A percentile compares a stretch with the other conserved stretches of the same genome.
These are phyloP conservation scores for Dendrobium chrysotoxum DNA, from an alignment of 106 monocot species.

Conservation along the genomic window DNA sequence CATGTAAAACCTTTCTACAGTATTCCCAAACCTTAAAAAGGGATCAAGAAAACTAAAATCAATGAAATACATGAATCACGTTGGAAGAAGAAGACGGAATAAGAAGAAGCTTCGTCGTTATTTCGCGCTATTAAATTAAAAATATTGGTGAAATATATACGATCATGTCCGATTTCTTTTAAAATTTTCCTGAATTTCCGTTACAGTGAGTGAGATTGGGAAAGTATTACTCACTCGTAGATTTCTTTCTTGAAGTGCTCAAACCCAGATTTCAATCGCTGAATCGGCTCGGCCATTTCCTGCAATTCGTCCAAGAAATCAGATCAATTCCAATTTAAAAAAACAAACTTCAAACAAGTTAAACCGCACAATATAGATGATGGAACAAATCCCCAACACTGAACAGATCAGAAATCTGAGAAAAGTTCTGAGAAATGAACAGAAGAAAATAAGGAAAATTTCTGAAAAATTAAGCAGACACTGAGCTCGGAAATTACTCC, in stretches of 20 bases:
- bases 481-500: too few species aligned
- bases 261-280: slow-evolving; percentile 50
- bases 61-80: neutral
- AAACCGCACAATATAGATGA: too few species aligned
- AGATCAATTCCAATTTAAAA: neutral
- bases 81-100: neutral
- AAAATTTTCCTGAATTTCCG: neutral
- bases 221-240: slow-evolving; percentile 33
- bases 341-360: too few species aligned
- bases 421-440: too few species aligned
- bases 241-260: slow-evolving; percentile 55
- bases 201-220: neutral
- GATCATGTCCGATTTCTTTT: neutral
- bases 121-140: neutral
- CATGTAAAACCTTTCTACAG: neutral
- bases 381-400: too few species aligned
- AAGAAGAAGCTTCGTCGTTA: neutral
- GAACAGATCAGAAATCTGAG: too few species aligned
- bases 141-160: too few species aligned
- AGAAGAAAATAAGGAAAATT: too few species aligned
- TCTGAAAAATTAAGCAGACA: too few species aligned
- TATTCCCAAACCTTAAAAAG: neutral
- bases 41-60: neutral
- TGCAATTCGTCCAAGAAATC: neutral
- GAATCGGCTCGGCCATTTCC: slow-evolving; percentile 11